Evolutionary conservation across 2,329 filamentous ascomycete genomes (phyloP), one percentile per base, ranked within the genome.

Genomic region (Mycosphaerella arachidis): DNA sequence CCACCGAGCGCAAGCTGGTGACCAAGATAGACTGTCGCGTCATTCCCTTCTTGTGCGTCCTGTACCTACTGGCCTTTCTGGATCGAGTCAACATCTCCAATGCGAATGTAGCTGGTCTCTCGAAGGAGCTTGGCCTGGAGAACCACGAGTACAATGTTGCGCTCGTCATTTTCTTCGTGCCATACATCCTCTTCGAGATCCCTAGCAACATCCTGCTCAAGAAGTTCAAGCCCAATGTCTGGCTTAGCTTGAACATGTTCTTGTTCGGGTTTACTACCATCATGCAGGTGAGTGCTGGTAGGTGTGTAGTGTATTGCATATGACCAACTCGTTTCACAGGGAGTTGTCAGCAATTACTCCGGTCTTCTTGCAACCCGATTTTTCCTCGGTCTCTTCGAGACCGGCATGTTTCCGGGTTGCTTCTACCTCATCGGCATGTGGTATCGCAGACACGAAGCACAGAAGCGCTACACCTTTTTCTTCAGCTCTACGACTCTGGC

Each of bases 401-500:
- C 77, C 0, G 79, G 79, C 57, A 80, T 82, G 79, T 90, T 90
- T 66, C 88, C 88, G 1, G 88, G 87, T 35, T 88, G 85, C 61
- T 69, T 70, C 55, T 68, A 69, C 35, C 59, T 67, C 6, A 66
- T 66, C 8, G 64, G 90, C 59, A 93, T 93, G 87, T 95, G 90
- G 92, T 99, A 97, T 69, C 86, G 87, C 61, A 86, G 93, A 61
- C 81, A 81, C 48, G 94, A 97, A 76, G 91, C 92, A 1, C 93
- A 97, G 76, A 91, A 91, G 70, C 86, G 94, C 31, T 97, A 92
- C 77, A 90, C 87, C 16, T 92, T 97, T 79, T 97, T 97, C 81
- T 97, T 97, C 80, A 87, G 84, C 70, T 90, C 83, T 30, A 92
- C 90, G 0, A 89, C 87, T 0, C 78, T 93, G 3, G 90, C 90